Conservation (phyloP, 257 asterid species). For the Nicotiana tomentosiformis region DNA sequence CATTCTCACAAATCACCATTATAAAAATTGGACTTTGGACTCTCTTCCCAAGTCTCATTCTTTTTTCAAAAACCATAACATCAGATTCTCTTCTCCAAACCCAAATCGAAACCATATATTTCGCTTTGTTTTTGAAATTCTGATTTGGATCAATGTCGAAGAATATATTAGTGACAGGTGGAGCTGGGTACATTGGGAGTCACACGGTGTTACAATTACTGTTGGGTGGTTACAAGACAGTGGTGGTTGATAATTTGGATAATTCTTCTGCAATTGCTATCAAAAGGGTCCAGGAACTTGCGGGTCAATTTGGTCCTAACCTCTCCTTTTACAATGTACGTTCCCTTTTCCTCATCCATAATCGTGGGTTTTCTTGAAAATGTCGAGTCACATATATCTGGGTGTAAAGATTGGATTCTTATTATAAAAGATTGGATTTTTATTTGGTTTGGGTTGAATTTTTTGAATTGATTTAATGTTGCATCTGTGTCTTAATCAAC, state of each 20-base stretch:
- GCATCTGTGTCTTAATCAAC: background rate
- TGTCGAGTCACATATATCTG: background rate
- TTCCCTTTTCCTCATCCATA: background rate
- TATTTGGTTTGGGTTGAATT: background rate
- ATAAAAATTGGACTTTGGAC: background rate
- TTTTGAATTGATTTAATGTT: background rate
- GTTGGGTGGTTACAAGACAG: conserved; percentile 63
- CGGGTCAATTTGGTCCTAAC: conserved; percentile 53
- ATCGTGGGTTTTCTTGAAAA: background rate
- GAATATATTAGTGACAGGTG: conserved; percentile 53
- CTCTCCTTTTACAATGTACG: conserved; percentile 71
- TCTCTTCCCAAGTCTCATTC: background rate
- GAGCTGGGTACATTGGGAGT: conserved; percentile 68
- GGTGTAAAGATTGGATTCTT: background rate
- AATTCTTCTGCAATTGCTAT: conserved; percentile 69
- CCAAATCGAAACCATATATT: background rate
- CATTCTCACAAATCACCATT: background rate
- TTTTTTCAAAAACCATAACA: background rate
- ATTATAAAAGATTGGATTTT: background rate
- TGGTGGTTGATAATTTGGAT: conserved; percentile 84
- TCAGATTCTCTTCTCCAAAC: background rate
- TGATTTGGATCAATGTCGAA: conserved; percentile 27
- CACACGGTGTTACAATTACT: conserved; percentile 85
- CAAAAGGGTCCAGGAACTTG: conserved; percentile 65
- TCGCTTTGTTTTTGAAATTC: background rate